These are phyloP conservation scores for Calonectria leucothoes DNA, from an alignment of 2,329 filamentous ascomycete genomes.

Conservation along the genomic window DNA sequence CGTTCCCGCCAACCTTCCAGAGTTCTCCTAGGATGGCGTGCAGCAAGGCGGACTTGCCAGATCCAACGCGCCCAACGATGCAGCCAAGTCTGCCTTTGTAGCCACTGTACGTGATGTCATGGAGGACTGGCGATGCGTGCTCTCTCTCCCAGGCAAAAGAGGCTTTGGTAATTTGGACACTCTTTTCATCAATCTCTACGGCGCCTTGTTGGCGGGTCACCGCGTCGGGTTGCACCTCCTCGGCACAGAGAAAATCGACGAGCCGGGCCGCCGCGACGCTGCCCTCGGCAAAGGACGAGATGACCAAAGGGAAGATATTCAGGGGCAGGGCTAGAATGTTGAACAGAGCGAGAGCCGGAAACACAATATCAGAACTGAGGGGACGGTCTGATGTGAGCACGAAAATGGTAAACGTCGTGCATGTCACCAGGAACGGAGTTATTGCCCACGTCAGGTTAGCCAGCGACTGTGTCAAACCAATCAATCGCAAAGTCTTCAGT, in stretches of 20 bases:
- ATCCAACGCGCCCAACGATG: neutral
- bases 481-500: neutral
- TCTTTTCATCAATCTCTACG: neutral
- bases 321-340: neutral
- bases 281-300: neutral
- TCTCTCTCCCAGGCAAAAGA: neutral
- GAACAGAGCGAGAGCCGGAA: neutral
- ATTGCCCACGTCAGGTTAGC: neutral
- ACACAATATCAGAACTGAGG: constrained; percentile 5
- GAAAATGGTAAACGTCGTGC: neutral
- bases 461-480: neutral
- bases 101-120: neutral
- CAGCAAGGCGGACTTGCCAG: constrained; percentile 1
- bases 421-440: neutral
- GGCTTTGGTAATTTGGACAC: neutral
- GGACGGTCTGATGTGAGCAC: neutral
- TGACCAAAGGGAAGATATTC: neutral
- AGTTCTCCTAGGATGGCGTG: constrained; percentile 5
- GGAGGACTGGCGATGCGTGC: neutral
- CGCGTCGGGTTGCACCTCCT: neutral
- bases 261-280: neutral
- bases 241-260: neutral
- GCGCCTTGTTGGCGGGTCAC: neutral
- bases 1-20: neutral
- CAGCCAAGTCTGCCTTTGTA: neutral